Conservation (phyloP, 2,329 filamentous ascomycete genomes). For the Fusarium sp. region DNA sequence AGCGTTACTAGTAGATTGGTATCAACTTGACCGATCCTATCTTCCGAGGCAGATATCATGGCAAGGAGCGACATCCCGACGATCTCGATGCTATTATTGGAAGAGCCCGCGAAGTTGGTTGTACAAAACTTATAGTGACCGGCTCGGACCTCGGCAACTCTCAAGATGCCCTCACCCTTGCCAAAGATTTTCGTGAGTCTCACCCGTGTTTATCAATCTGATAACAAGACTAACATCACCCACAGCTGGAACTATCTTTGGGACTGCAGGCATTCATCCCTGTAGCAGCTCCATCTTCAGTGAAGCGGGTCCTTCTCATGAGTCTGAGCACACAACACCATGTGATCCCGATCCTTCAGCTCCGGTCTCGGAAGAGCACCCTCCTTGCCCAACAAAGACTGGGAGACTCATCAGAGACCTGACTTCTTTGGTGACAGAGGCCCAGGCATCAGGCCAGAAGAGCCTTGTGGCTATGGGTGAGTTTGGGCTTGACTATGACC, state of each 20-base stretch:
- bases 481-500: constrained; percentile 96
- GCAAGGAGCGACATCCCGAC: constrained; percentile 77
- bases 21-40: constrained; percentile 97
- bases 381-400: constrained; percentile 59
- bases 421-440: constrained; percentile 70
- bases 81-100: constrained; percentile 83
- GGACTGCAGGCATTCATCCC: constrained; percentile 93
- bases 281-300: constrained; percentile 87
- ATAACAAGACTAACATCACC: constrained; percentile 3
- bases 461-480: constrained; percentile 86
- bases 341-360: constrained; percentile 65
- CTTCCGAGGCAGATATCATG: constrained; percentile 86
- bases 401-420: constrained; percentile 68
- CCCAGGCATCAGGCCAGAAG: constrained; percentile 58
- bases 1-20: constrained; percentile 70
- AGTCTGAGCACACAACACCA: constrained; percentile 62
- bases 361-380: constrained; percentile 62
- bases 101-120: constrained; percentile 81
- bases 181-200: constrained; percentile 76
- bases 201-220: constrained; percentile 10
- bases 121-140: constrained; percentile 90
- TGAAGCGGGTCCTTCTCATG: constrained; percentile 57
- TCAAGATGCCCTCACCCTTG: constrained; percentile 77
- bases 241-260: constrained; percentile 82
- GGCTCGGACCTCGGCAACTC: constrained; percentile 88